Base-by-base conservation (phyloP, 176 grass and related monocot species). In the Musa schizocarpa region DNA sequence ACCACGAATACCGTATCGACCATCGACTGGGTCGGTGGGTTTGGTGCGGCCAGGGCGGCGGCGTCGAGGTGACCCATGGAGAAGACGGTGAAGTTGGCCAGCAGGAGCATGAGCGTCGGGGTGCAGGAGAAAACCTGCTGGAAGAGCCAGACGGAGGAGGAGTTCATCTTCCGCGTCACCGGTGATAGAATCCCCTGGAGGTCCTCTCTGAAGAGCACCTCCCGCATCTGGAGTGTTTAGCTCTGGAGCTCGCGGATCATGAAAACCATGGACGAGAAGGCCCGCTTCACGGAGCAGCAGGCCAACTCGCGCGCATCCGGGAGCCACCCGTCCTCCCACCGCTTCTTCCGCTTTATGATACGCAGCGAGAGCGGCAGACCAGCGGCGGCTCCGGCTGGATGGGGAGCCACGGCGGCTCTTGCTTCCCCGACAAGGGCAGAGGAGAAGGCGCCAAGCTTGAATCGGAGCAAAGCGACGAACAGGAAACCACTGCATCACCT, bases 211-310 rank as follows among this genome's bases (percentile, higher is more conserved):
- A 48, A 13, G 11, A 68, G 13, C 65, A 48, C 24, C 65, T 68
- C 25, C 65, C 65, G 25, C 11, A 68, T 8, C 11, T 34, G 65
- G 26, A 68, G 22, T 2, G 65, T 22, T 26, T 68, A 29, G 26
- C 10, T 68, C 65, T 48, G 65, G 2, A 68, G 2, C 65, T 68
- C 65, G 8, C 26, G 65, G 65, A 68, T 13, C 24, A 68, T 68
- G 65, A 68, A 68, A 1, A 68, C 65, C 65, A 68, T 68, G 65
- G 65, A 68, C 24, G 65, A 68, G 23, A 68, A 68, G 22, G 24
- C 65, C 24, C 26, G 22, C 24, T 68, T 68, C 65, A 48, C 26
- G 26, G 65, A 68, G 65, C 65, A 68, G 65, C 65, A 68, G 25
- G 26, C 2, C 21, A 22, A 29, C 13, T 68, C 25, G 65, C 65